Evolutionary conservation across 2,329 filamentous ascomycete species (phyloP).

Genomic region (Paecilomyces sp.): DNA sequence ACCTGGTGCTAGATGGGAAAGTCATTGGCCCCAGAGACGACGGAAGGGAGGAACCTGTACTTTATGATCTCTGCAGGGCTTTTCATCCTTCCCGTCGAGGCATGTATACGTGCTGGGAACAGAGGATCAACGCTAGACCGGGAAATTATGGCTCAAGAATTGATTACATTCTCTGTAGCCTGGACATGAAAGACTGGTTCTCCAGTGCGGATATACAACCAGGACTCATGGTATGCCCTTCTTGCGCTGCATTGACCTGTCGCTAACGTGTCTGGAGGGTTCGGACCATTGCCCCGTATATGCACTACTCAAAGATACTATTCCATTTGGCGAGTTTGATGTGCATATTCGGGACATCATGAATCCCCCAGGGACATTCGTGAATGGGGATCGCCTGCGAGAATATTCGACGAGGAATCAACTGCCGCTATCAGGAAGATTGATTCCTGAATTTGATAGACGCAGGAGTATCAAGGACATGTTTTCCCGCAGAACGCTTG

Average conservation of each 20-base stretch:
- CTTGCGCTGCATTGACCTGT: not conserved
- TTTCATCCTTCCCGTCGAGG: constrained; percentile 73
- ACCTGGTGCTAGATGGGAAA: constrained; percentile 67
- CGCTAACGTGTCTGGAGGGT: constrained; percentile 44
- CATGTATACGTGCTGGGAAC: constrained; percentile 98
- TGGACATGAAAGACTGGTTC: constrained; percentile 74
- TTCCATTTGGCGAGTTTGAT: constrained; percentile 45
- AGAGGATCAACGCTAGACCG: constrained; percentile 88
- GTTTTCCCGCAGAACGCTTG: constrained; percentile 59
- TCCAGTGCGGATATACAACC: constrained; percentile 80
- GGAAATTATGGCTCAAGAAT: constrained; percentile 90
- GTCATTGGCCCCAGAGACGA: constrained; percentile 60
- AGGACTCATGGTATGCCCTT: constrained; percentile 58
- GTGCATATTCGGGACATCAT: constrained; percentile 62
- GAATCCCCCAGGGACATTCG: constrained; percentile 69
- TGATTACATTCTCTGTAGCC: constrained; percentile 83
- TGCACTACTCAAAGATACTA: constrained; percentile 59
- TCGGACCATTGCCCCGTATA: constrained; percentile 97
- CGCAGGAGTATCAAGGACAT: constrained; percentile 86
- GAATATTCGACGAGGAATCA: constrained; percentile 61
- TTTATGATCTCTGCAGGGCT: constrained; percentile 77
- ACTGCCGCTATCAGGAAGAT: constrained; percentile 68
- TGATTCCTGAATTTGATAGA: constrained; percentile 82
- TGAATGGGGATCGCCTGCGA: constrained; percentile 55
- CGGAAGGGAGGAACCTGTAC: constrained; percentile 60